Evolutionary conservation across 2,329 filamentous ascomycete species (phyloP).

Genomic region (Scedosporium dehoogii): DNA sequence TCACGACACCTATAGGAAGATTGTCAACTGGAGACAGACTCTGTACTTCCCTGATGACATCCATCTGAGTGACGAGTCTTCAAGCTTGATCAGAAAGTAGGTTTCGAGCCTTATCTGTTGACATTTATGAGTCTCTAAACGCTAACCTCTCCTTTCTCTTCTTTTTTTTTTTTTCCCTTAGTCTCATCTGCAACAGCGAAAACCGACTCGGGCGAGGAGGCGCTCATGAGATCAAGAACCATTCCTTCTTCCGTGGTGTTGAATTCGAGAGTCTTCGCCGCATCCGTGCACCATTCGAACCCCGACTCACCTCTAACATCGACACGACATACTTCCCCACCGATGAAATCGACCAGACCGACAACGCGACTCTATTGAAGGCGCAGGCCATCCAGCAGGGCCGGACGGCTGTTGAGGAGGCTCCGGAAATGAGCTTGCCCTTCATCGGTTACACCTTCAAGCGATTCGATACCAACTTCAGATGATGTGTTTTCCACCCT

Average conservation of each 20-base stretch:
- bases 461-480: conserved; percentile 72
- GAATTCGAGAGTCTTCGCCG: conserved; percentile 87
- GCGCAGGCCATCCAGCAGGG: conserved; percentile 69
- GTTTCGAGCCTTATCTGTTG: conserved; percentile 15
- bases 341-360: conserved; percentile 95
- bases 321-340: conserved; percentile 98
- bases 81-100: conserved; percentile 85
- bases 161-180: conserved; percentile 23
- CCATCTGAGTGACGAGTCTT: conserved; percentile 76
- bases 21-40: conserved; percentile 94
- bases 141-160: conserved; percentile 11
- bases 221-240: conserved; percentile 84
- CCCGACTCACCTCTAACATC: conserved; percentile 82
- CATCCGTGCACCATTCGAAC: conserved; percentile 93
- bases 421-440: conserved; percentile 89
- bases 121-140: neutral
- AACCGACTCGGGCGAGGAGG: conserved; percentile 82
- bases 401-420: conserved; percentile 50
- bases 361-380: conserved; percentile 78
- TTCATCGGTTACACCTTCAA: conserved; percentile 68
- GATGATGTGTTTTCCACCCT: conserved; percentile 21
- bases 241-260: conserved; percentile 94
- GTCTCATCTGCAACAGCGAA: conserved; percentile 87
- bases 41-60: conserved; percentile 96
- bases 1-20: conserved; percentile 97